Percentiles rank a stretch among this genome's conserved stretches.
Evolutionary conservation across 805 yeast genomes (phyloP).

Genomic region (Saccharomycopsis vini): DNA sequence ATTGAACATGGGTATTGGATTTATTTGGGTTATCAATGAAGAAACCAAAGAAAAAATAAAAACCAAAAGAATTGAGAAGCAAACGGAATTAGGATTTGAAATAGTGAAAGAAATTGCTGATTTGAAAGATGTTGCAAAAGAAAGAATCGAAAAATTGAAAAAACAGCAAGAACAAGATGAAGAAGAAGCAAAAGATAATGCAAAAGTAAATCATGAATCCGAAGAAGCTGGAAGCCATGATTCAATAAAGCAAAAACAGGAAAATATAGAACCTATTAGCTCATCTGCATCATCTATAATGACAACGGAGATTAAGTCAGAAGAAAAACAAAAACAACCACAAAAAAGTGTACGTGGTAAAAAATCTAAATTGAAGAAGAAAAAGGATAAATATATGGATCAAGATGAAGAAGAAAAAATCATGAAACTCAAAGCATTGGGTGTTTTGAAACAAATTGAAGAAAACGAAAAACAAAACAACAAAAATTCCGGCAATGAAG

Average conservation of each 20-base stretch:
- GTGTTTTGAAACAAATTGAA: conserved; percentile 60
- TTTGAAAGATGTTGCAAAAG: conserved; percentile 24
- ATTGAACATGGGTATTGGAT: conserved; percentile 81
- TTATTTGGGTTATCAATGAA: conserved; percentile 64
- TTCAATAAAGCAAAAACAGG: background rate
- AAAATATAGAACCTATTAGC: background rate
- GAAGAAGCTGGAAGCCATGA: background rate
- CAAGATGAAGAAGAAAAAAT: conserved; percentile 86
- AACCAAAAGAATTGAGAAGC: conserved; percentile 21
- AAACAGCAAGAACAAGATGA: conserved; percentile 11
- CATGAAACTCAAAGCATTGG: conserved; percentile 70
- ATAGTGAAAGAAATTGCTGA: conserved; percentile 25
- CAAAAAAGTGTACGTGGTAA: conserved; percentile 64
- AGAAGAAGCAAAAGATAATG: conserved; percentile 18
- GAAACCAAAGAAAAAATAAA: conserved; percentile 28
- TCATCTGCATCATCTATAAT: background rate
- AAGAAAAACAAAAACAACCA: background rate
- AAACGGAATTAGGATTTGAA: conserved; percentile 25
- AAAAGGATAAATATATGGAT: conserved; percentile 72
- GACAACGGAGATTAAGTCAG: background rate
- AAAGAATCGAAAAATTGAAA: conserved; percentile 3
- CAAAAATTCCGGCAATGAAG: conserved; percentile 18
- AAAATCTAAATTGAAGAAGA: conserved; percentile 74
- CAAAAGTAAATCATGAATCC: conserved; percentile 9
- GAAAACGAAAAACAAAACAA: conserved; percentile 29